A percentile compares a stretch with the other conserved stretches of the same genome.
These are phyloP conservation scores for Triticum turgidum DNA, from an alignment of 176 grass and related monocot species.

Conservation along the genomic window DNA sequence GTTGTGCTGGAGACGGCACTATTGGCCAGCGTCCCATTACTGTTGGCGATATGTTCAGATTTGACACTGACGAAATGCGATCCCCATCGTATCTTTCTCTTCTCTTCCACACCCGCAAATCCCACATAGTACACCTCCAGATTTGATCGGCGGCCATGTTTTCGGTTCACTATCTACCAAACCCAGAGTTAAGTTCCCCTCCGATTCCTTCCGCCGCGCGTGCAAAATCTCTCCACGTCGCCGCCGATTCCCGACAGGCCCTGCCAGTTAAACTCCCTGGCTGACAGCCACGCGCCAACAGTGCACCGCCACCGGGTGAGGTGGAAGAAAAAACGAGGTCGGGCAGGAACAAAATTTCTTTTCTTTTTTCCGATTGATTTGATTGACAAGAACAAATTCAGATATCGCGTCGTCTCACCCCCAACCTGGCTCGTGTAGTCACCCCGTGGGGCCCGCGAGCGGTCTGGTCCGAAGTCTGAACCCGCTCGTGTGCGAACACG, in stretches of 20 bases:
- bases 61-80: neutral
- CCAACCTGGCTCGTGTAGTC: accelerated
- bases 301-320: neutral
- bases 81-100: neutral
- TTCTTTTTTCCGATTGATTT: too few species aligned
- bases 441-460: neutral
- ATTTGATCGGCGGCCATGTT: too few species aligned
- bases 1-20: neutral
- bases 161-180: neutral
- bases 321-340: neutral
- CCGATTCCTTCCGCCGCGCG: neutral
- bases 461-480: too few species aligned
- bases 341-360: too few species aligned
- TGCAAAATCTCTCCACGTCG: neutral
- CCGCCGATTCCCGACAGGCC: neutral
- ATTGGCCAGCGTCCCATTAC: neutral
- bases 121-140: too few species aligned
- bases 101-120: neutral
- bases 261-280: conserved; percentile 1
- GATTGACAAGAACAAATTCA: neutral
- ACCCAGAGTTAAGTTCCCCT: neutral
- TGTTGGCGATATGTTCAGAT: neutral
- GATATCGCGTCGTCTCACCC: neutral
- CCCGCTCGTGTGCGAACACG: neutral
- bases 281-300: conserved; percentile 2